A percentile compares a stretch with the other conserved stretches of the same genome.
phyloP scores from a whole-genome alignment of 768 basidiomycete species.

The Tulasnella sp. region DNA sequence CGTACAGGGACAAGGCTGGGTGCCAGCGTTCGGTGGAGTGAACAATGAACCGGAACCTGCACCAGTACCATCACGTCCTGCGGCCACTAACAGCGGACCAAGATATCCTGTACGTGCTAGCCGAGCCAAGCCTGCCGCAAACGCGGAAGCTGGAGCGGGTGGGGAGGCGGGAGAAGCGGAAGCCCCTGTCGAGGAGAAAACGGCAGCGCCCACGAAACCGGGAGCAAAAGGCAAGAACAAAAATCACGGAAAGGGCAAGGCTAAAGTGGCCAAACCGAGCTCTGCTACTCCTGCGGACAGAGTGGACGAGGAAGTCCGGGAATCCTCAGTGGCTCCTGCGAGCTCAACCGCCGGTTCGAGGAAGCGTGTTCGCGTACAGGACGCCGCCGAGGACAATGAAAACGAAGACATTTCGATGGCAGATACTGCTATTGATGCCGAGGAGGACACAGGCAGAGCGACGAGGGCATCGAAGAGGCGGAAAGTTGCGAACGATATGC shows the following conservation, averaged over 20 bases:
- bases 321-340: background rate
- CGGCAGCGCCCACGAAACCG: background rate
- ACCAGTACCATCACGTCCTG: background rate
- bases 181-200: background rate
- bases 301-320: background rate
- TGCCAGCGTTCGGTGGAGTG: background rate
- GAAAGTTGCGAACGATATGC: background rate
- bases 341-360: background rate
- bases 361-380: background rate
- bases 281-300: background rate
- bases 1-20: background rate
- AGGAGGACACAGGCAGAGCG: background rate
- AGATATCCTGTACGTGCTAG: background rate
- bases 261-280: background rate
- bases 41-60: background rate
- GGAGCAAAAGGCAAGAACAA: background rate
- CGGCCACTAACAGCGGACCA: background rate
- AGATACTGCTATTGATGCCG: background rate
- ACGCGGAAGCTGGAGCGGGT: background rate
- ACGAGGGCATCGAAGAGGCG: background rate
- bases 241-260: constrained; percentile 7
- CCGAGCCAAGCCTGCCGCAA: background rate
- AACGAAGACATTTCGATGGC: background rate
- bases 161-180: background rate
- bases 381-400: background rate